Evolutionary conservation across 73 alveolate species (phyloP).

Genomic region (Blepharisma japonicum): DNA sequence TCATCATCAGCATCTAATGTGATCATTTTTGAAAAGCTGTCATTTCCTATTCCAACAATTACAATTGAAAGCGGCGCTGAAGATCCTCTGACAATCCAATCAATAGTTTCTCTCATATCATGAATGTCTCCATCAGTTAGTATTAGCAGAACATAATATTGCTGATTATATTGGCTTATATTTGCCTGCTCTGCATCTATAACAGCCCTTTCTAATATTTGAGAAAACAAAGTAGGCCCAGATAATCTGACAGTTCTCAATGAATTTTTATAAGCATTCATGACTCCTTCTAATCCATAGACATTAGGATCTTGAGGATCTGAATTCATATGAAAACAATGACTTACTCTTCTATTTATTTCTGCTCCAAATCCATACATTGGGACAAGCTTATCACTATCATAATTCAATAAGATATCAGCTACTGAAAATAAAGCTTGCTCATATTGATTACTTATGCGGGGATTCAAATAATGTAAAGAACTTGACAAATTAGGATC

Average conservation of each 20-base stretch:
- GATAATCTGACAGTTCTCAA: conserved; percentile 35
- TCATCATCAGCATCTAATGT: conserved; percentile 58
- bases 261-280: conserved; percentile 48
- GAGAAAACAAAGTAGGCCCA: conserved; percentile 70
- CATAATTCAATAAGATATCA: conserved; percentile 69
- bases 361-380: conserved; percentile 82
- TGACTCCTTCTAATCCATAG: conserved; percentile 50
- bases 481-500: conserved; percentile 23
- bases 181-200: conserved; percentile 26
- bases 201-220: conserved; percentile 37
- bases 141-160: conserved; percentile 37
- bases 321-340: conserved; percentile 68
- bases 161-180: conserved; percentile 31
- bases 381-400: conserved; percentile 71
- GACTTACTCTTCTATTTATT: conserved; percentile 39
- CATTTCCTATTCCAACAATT: conserved; percentile 71
- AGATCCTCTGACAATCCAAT: conserved; percentile 36
- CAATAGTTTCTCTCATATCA: conserved; percentile 41
- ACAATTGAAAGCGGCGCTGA: conserved; percentile 32
- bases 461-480: conserved; percentile 32
- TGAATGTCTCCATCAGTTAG: conserved; percentile 47
- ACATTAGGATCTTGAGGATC: conserved; percentile 57
- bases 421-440: conserved; percentile 72
- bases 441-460: conserved; percentile 54
- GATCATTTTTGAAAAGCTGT: conserved; percentile 57